Base-by-base conservation (phyloP, 2,329 filamentous ascomycete species). In the Fusarium sp. region DNA sequence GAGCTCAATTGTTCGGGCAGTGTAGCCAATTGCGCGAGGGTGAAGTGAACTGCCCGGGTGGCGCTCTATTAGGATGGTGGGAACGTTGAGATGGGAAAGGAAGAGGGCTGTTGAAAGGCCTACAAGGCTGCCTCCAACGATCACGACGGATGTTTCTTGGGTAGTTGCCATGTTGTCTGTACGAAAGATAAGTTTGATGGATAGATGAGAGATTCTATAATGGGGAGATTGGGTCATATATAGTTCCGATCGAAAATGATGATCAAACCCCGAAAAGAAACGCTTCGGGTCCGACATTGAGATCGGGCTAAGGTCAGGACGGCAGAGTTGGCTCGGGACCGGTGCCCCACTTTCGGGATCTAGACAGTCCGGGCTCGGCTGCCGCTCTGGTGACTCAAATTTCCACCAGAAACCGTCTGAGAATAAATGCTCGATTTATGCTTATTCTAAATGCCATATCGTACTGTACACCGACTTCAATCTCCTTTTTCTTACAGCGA, bases 81-180 rank as follows among this genome's bases (percentile, higher is more conserved):
- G 73, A 12, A 84, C 74, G 31, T 75, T 55, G 14, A 79, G 73
- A 3, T 75, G 72, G 18, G 80, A 72, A 50, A 84, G 78, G 61
- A 80, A 81, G 33, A 85, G 75, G 5, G 82, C 80, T 33, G 81
- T 78, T 5, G 79, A 80, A 16, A 85, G 79, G 28, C 83, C 83
- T 30, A 83, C 81, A 4, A 84, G 78, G 33, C 81, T 81, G 22
- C 80, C 82, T 22, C 83, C 83, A 5, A 85, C 74, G 31, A 85
- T 78, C 15, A 84, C 76, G 39, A 84, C 73, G n/a, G 68, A 67
- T 3, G 71, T 74, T 33, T 73, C 54, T 22, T 68, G n/a, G 8
- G 14, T 41, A 14, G 20, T 20, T 18, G 22, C 5, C 57, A 60
- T 59, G 2, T 28, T 24, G 15, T 18, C 2, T 31, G 12, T 31